Percentiles rank a stretch among this genome's conserved stretches.
Evolutionary conservation across 106 monocot genomes (phyloP).

Genomic region (Posidonia australis): DNA sequence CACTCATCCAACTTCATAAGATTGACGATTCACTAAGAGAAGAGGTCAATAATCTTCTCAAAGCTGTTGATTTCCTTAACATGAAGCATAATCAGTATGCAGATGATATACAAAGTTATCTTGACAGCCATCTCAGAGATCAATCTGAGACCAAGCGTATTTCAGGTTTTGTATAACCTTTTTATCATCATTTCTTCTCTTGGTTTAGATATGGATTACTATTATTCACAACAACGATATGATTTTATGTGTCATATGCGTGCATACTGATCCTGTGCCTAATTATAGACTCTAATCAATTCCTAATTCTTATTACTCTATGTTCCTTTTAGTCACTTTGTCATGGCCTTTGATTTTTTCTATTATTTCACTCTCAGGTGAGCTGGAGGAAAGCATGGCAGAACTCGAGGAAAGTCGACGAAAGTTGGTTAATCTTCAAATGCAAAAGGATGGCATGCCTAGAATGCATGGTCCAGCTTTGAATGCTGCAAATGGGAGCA

Average conservation of each 20-base stretch:
- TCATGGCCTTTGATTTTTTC: background rate
- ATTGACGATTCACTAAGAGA: conserved; percentile 54
- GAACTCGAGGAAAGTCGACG: conserved; percentile 96
- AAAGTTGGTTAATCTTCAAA: conserved; percentile 76
- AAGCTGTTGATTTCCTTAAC: conserved; percentile 48
- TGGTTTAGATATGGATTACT: too few relatives aligned
- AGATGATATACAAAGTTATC: conserved; percentile 47
- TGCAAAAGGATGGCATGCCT: conserved; percentile 64
- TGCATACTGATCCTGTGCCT: background rate
- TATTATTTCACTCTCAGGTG: conserved; percentile 26
- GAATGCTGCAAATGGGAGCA: conserved; percentile 47
- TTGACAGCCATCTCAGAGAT: conserved; percentile 36
- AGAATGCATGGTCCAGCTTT: conserved; percentile 29
- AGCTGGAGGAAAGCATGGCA: conserved; percentile 84
- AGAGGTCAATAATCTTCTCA: conserved; percentile 38
- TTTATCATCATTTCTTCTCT: background rate
- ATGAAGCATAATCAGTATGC: conserved; percentile 49
- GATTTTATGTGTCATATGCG: too few relatives aligned
- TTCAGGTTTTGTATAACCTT: conserved; percentile 46
- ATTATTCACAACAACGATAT: too few relatives aligned
- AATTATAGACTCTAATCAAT: background rate
- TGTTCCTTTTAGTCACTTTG: background rate
- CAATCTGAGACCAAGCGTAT: conserved; percentile 63
- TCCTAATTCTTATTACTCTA: background rate
- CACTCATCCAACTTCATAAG: conserved; percentile 44